Conservation (phyloP, 805 yeast genomes). For the Saccharomycopsis oosterbeekiorum region DNA sequence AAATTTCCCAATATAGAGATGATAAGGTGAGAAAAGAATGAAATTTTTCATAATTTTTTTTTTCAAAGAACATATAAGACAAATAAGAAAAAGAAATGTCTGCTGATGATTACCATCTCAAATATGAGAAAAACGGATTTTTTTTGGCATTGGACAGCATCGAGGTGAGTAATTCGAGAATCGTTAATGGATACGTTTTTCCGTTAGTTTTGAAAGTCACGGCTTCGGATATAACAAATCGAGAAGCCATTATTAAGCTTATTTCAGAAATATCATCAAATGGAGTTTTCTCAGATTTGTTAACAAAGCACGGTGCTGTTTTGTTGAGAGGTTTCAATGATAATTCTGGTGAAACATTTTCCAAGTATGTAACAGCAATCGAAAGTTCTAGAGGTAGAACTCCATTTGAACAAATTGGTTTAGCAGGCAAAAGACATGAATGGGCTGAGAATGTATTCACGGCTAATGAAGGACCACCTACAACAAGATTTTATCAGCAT, state of each 20-base stretch:
- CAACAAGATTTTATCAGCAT: constrained; percentile 24
- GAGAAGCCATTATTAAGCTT: constrained; percentile 7
- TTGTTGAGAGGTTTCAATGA: constrained; percentile 22
- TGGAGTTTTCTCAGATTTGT: constrained; percentile 22
- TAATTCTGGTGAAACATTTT: constrained; percentile 21
- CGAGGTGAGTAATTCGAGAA: constrained; percentile 21
- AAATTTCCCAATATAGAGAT: too few species aligned
- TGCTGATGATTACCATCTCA: too few species aligned
- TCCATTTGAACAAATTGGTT: constrained; percentile 26
- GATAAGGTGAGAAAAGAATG: too few species aligned
- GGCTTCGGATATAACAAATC: background rate
- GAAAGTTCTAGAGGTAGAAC: constrained; percentile 21
- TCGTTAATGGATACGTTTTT: constrained; percentile 20
- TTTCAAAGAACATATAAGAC: too few species aligned
- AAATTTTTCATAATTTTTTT: too few species aligned
- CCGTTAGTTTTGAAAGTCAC: constrained; percentile 10
- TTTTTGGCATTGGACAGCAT: too few species aligned
- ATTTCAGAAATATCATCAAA: constrained; percentile 17
- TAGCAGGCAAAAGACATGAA: constrained; percentile 23
- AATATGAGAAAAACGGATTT: too few species aligned
- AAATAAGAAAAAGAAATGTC: too few species aligned
- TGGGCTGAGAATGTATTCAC: constrained; percentile 23
- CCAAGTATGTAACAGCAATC: constrained; percentile 21
- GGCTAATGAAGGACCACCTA: constrained; percentile 28
- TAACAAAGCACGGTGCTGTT: constrained; percentile 25